Percentiles rank a stretch among this genome's conserved stretches.
These are phyloP conservation scores for Aspergillus diversus DNA, from an alignment of 495 filamentous ascomycete species.

Conservation along the genomic window DNA sequence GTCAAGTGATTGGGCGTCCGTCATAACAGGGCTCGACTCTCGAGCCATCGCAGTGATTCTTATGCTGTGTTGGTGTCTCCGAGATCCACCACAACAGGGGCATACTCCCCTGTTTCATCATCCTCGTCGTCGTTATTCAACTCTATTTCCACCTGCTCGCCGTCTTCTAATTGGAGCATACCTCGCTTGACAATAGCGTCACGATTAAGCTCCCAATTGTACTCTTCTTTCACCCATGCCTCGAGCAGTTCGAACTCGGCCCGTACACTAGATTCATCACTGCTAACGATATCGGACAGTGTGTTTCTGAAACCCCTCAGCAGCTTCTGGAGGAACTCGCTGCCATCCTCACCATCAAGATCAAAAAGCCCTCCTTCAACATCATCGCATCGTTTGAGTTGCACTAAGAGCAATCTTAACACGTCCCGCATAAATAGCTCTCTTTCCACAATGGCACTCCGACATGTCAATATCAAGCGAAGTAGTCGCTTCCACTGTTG, in stretches of 20 bases:
- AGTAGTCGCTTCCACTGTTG: slow-evolving; percentile 87
- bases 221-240: slow-evolving; percentile 55
- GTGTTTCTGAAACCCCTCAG: slow-evolving; percentile 55
- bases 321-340: slow-evolving; percentile 55
- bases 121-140: slow-evolving; percentile 74
- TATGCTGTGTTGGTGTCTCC: slow-evolving; percentile 4
- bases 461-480: slow-evolving; percentile 70
- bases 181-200: slow-evolving; percentile 63
- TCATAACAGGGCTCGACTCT: neutral
- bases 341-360: slow-evolving; percentile 56
- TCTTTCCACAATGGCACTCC: slow-evolving; percentile 56
- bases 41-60: neutral
- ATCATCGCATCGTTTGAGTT: slow-evolving; percentile 72
- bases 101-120: slow-evolving; percentile 85
- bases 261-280: slow-evolving; percentile 41
- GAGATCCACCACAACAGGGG: slow-evolving; percentile 79
- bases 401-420: slow-evolving; percentile 65
- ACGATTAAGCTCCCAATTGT: slow-evolving; percentile 66
- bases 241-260: slow-evolving; percentile 60
- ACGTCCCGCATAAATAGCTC: slow-evolving; percentile 63
- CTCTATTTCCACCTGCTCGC: slow-evolving; percentile 79
- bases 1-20: too few species aligned
- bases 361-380: slow-evolving; percentile 64
- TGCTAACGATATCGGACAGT: slow-evolving; percentile 47
- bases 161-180: slow-evolving; percentile 72